Evolutionary conservation across 2,329 filamentous ascomycete genomes (phyloP).

Genomic region (Pseudogymnoascus sp.): DNA sequence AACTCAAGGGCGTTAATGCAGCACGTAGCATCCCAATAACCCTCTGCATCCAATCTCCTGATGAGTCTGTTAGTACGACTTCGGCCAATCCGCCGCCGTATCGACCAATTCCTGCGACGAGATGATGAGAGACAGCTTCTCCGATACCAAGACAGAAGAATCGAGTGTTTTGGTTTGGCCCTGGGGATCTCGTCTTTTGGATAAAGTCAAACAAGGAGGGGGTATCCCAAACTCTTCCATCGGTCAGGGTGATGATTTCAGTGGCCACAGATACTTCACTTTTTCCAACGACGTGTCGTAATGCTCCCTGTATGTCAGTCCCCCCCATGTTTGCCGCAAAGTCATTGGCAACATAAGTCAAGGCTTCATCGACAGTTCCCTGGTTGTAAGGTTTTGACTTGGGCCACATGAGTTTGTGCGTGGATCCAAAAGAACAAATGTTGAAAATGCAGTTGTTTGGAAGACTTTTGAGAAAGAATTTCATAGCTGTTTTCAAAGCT

Average conservation of each 20-base stretch:
- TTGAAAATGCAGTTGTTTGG: slow-evolving; percentile 59
- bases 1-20: slow-evolving; percentile 11
- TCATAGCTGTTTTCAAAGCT: slow-evolving; percentile 46
- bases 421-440: slow-evolving; percentile 56
- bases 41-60: slow-evolving; percentile 9
- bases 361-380: slow-evolving; percentile 35
- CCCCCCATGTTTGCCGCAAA: slow-evolving; percentile 43
- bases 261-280: slow-evolving; percentile 28
- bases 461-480: slow-evolving; percentile 57
- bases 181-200: background rate
- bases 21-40: slow-evolving; percentile 11
- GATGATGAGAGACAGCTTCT: slow-evolving; percentile 37
- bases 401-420: slow-evolving; percentile 37
- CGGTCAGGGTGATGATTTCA: slow-evolving; percentile 47
- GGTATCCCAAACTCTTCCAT: slow-evolving; percentile 44
- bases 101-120: slow-evolving; percentile 46
- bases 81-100: slow-evolving; percentile 53
- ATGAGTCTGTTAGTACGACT: slow-evolving; percentile 35
- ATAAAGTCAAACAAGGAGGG: slow-evolving; percentile 37
- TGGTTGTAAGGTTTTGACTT: slow-evolving; percentile 39
- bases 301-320: slow-evolving; percentile 41
- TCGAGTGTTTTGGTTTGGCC: slow-evolving; percentile 31
- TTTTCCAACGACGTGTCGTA: slow-evolving; percentile 35
- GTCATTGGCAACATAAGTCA: slow-evolving; percentile 25
- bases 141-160: slow-evolving; percentile 50